Conservation (phyloP, 2,329 filamentous ascomycete genomes). For the Talaromyces rugulosus region DNA sequence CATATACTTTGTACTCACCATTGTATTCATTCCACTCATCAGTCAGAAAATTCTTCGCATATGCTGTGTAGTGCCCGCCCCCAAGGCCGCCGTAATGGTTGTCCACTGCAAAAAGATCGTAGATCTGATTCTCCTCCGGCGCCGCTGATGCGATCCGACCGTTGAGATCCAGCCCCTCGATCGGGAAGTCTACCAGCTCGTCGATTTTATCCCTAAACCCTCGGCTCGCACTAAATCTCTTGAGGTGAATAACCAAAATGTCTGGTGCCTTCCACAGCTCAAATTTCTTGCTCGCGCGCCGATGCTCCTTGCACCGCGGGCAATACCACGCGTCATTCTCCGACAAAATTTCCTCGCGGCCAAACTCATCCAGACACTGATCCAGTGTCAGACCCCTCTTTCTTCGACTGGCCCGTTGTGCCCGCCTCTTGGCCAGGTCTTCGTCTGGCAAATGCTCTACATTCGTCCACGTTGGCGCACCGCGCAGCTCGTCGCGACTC, state of each 20-base stretch:
- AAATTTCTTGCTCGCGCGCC: constrained; percentile 90
- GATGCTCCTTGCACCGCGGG: constrained; percentile 88
- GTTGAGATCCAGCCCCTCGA: constrained; percentile 79
- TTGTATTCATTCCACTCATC: constrained; percentile 95
- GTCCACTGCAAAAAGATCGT: constrained; percentile 93
- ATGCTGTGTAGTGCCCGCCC: constrained; percentile 94
- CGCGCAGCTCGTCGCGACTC: constrained; percentile 51
- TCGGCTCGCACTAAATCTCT: constrained; percentile 84
- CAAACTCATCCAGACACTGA: constrained; percentile 91
- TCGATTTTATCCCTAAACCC: constrained; percentile 87
- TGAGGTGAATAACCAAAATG: constrained; percentile 90
- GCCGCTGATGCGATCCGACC: constrained; percentile 74
- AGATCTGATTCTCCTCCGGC: constrained; percentile 75
- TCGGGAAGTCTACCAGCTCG: constrained; percentile 83
- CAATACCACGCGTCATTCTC: constrained; percentile 98
- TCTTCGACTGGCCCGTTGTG: constrained; percentile 60
- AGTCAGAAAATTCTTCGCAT: constrained; percentile 87
- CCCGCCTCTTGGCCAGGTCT: constrained; percentile 61
- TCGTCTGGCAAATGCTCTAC: constrained; percentile 55
- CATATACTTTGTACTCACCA: constrained; percentile 50
- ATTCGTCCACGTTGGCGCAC: constrained; percentile 55
- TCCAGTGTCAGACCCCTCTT: constrained; percentile 78
- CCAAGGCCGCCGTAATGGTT: constrained; percentile 92
- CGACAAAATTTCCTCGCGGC: constrained; percentile 87
- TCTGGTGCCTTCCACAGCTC: constrained; percentile 96